Base-by-base conservation (phyloP, 352 stramenopile genomes). In the Phytophthora idaei region DNA sequence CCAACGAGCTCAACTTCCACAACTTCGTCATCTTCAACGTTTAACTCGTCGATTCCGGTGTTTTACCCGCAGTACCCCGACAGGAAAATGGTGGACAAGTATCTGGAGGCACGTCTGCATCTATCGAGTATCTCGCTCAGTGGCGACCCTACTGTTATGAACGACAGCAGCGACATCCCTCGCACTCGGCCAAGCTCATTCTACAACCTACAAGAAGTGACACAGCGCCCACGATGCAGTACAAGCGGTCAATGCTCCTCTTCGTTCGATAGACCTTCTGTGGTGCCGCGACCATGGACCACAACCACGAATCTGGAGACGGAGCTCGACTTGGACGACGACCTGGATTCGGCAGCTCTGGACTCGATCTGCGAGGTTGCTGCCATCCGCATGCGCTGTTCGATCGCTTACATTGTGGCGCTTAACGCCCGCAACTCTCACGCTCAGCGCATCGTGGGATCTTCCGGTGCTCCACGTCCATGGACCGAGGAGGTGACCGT, bases 361-460 rank as follows among this genome's bases (percentile, higher is more conserved):
- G 73, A 87, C 45, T 74, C 78, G 25, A 87, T 92, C 53, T 90
- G 80, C 15, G 77, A 89, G 48, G 69, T 89, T 6, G 78, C 76
- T 1, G 76, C 80, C 0, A 51, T 74, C 28, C 77, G 81, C 5
- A 77, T 89, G 54, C 47, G 68, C 2, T 88, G 75, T 41, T 60
- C 71, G 4, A 73, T 82, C 46, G 78, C 76, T 3, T 89, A 81
- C 56, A 78, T 92, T 44, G 61, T 81, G 10, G 49, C 76, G 29
- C 1, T 84, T 15, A 69, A 72, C 34, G 25, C 65, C 6, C 59
- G 64, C 36, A 64, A 57, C 21, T 37, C 62, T 3, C 58, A 76
- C 31, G 11, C 68, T 31, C 63, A 76, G 55, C 67, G 72, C 14
- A 47, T 89, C 1, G 67, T 90, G 17, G 83, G 81, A 5, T 56